Base-by-base conservation (phyloP, 1,284 basidiomycete genomes). In the Schizopora paradoxa region DNA sequence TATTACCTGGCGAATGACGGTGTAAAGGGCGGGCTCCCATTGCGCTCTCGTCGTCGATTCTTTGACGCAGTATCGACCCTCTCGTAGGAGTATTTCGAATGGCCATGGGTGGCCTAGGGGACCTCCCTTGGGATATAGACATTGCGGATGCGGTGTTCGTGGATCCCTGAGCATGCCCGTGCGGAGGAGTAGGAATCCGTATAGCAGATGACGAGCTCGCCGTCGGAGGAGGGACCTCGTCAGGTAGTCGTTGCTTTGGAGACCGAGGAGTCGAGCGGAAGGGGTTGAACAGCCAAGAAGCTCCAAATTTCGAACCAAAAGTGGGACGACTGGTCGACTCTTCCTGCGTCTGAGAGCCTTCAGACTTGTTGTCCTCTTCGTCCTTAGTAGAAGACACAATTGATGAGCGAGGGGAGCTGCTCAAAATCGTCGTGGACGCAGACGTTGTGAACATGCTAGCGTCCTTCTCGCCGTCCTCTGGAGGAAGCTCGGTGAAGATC, bases 231-330 rank as follows among this genome's bases (percentile, higher is more conserved):
- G 73, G 74, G 3, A 77, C 65, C n/a, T n/a, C n/a, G n/a, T n/a
- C n/a, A n/a, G n/a, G 14, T 41, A 40, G 14, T 5, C 75, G 75
- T 52, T 83, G 77, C 1, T 6, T 81, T 70, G 56, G 84, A 79
- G 48, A 72, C 76, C 11, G 73, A 70, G 0, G 66, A 75, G 49
- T n/a, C n/a, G 73, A 77, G 29, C 82, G 69, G 61, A 89, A 88
- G 2, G 81, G 74, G 54, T 79, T 85, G 59, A 87, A 80, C 6
- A 89, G 61, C 86, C 86, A 90, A 6, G 79, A 72, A 0, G 84
- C 74, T 2, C 83, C 68, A 27, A 86, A 69, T 54, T 79, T 85
- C 1, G 83, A 77, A 5, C 72, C 67, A 6, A 78, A 51, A 0
- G 51, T 25, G 49, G 49, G 54, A 36, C 45, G 54, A 25, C 54